Evolutionary conservation across 179 eudicot genomes (phyloP).

Genomic region (Silene coronaria): DNA sequence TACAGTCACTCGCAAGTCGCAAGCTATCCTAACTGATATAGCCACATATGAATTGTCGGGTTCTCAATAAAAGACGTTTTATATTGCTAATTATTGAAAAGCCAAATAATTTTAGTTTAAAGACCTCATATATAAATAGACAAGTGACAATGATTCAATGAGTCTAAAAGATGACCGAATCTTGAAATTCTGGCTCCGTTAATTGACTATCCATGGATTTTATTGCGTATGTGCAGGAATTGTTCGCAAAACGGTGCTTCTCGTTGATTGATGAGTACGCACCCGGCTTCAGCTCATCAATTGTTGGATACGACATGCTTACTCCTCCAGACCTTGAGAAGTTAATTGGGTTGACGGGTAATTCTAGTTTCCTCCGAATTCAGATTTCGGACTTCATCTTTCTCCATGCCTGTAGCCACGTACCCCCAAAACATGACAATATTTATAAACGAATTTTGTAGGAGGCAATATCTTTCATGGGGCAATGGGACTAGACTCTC

Average conservation of each 20-base stretch:
- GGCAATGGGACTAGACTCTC: conserved; percentile 92
- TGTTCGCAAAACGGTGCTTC: conserved; percentile 82
- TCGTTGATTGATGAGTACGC: conserved; percentile 87
- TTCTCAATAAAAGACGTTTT: background rate
- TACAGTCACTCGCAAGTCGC: background rate
- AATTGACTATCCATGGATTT: background rate
- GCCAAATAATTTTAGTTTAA: background rate
- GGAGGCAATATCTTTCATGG: conserved; percentile 99
- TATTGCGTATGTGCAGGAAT: conserved; percentile 42
- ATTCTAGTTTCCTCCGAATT: background rate
- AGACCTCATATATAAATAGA: too few relatives aligned
- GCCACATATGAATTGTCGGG: background rate
- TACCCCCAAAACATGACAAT: background rate
- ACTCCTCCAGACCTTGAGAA: conserved; percentile 98
- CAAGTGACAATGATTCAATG: background rate
- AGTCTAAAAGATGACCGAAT: background rate
- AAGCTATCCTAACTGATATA: too few relatives aligned
- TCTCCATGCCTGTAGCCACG: background rate
- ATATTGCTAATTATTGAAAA: background rate
- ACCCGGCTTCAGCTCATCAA: conserved; percentile 91
- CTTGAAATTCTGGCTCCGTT: background rate
- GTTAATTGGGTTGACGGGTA: conserved; percentile 87
- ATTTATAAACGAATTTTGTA: conserved; percentile 23
- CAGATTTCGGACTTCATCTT: background rate
- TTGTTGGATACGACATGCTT: conserved; percentile 94